Evolutionary conservation across 345 rosid species (phyloP).

Genomic region (Eucalyptus curtisii): DNA sequence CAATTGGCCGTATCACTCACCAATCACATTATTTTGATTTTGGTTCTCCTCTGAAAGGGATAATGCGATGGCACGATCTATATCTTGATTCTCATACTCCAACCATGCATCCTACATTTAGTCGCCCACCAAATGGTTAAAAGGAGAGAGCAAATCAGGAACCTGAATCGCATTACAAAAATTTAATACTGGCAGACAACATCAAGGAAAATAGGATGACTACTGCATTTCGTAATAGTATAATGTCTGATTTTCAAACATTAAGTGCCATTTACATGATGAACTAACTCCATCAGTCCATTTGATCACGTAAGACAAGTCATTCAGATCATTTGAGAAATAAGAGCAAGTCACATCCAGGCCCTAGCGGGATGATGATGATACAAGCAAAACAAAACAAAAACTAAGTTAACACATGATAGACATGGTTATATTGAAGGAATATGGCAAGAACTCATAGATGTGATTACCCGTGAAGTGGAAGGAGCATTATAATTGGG

Average conservation of each 20-base stretch:
- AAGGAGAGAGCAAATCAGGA: background rate
- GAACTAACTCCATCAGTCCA: background rate
- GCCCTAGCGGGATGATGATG: background rate
- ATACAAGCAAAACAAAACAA: background rate
- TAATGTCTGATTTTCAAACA: background rate
- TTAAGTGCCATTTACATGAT: background rate
- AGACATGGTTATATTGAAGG: background rate
- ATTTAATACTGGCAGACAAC: background rate
- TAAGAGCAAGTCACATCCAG: background rate
- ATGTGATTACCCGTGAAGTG: constrained; percentile 48
- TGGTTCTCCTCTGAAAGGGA: constrained; percentile 71
- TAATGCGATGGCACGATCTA: constrained; percentile 74
- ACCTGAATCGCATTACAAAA: background rate
- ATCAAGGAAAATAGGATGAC: background rate
- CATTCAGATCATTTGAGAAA: background rate
- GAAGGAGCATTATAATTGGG: constrained; percentile 41
- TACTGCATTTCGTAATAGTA: background rate
- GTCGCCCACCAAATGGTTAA: background rate
- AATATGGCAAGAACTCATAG: background rate
- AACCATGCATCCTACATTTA: constrained; percentile 33
- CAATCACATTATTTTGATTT: constrained; percentile 11
- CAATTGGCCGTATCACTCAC: constrained; percentile 27
- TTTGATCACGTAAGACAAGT: background rate
- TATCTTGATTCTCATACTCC: constrained; percentile 61
- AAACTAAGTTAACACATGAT: background rate